Conservation (phyloP, 208 protist genomes). For the Vickermania ingenoplastis region DNA sequence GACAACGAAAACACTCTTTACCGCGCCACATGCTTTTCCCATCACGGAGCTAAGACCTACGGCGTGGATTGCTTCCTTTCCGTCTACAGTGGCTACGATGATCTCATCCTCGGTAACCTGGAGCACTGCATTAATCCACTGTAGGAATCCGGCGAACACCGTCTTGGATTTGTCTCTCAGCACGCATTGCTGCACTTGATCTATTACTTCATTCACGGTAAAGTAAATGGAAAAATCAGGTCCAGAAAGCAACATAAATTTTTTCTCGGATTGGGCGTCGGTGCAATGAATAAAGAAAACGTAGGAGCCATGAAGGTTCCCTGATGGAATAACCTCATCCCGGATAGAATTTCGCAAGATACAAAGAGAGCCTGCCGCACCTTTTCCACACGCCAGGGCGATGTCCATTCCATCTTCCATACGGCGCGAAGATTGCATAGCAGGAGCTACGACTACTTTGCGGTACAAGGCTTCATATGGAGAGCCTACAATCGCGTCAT, state of each 20-base stretch:
- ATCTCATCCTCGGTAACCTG: conserved; percentile 73
- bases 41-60: conserved; percentile 14
- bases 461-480: conserved; percentile 64
- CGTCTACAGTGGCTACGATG: conserved; percentile 48
- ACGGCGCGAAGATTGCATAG: conserved; percentile 22
- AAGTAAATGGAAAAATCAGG: conserved; percentile 68
- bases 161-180: conserved; percentile 40
- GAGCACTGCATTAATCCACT: conserved; percentile 39
- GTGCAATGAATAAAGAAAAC: conserved; percentile 43
- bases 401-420: conserved; percentile 48
- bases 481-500: conserved; percentile 27
- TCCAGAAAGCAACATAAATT: conserved; percentile 65
- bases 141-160: conserved; percentile 37
- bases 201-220: conserved; percentile 48
- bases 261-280: conserved; percentile 1
- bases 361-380: conserved; percentile 33
- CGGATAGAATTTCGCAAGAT: conserved; percentile 64
- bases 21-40: conserved; percentile 1
- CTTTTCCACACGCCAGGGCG: conserved; percentile 43
- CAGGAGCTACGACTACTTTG: conserved; percentile 45
- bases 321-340: conserved; percentile 34
- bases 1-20: conserved; percentile 4
- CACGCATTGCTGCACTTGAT: conserved; percentile 57
- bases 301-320: conserved; percentile 65
- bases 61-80: conserved; percentile 24